Conservation (phyloP, 768 basidiomycete species). For the Hypsizygus marmoreus region DNA sequence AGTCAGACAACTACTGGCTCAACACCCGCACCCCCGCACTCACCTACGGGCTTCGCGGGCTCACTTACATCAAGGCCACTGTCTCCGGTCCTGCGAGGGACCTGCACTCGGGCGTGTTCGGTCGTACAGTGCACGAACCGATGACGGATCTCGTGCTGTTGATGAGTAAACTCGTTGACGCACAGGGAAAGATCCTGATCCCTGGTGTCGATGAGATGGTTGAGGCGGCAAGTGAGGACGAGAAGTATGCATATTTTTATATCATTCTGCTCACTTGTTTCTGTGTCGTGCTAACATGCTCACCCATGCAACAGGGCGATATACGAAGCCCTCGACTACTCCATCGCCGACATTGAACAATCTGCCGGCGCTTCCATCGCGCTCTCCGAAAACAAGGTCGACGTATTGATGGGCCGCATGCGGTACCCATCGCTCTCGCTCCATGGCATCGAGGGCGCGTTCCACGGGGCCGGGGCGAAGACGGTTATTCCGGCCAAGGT, state of each 20-base stretch:
- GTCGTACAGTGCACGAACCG: conserved; percentile 81
- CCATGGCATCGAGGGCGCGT: conserved; percentile 96
- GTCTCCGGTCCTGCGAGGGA: conserved; percentile 85
- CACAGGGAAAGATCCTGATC: conserved; percentile 80
- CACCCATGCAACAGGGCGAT: conserved; percentile 45
- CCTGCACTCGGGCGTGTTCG: conserved; percentile 89
- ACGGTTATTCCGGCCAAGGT: conserved; percentile 95
- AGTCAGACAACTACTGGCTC: conserved; percentile 96
- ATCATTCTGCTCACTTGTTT: neutral
- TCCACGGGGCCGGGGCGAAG: conserved; percentile 79
- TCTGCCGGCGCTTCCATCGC: conserved; percentile 77
- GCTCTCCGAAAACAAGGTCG: conserved; percentile 74
- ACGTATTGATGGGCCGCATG: conserved; percentile 92
- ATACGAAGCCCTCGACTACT: conserved; percentile 77
- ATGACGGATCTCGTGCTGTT: conserved; percentile 91
- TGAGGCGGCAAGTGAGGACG: conserved; percentile 66
- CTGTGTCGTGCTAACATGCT: neutral
- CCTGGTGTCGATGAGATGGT: conserved; percentile 91
- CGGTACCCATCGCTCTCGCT: conserved; percentile 84
- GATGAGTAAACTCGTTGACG: conserved; percentile 83
- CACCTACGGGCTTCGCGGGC: conserved; percentile 88
- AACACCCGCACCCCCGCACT: conserved; percentile 78
- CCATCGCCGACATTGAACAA: conserved; percentile 69
- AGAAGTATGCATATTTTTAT: conserved; percentile 49
- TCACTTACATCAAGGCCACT: conserved; percentile 83